Base-by-base conservation (phyloP, 2,329 filamentous ascomycete species). In the Aureobasidium lini region DNA sequence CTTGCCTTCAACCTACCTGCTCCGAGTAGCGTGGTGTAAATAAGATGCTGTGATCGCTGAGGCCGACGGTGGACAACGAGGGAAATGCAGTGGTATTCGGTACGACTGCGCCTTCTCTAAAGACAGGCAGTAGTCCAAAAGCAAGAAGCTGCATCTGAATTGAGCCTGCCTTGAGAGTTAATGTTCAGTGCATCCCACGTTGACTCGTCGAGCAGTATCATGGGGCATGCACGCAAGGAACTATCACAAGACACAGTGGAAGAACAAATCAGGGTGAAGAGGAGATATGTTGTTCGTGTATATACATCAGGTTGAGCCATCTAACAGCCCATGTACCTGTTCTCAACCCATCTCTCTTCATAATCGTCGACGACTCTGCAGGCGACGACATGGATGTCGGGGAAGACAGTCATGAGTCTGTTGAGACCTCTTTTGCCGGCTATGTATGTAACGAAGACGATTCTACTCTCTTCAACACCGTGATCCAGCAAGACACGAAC, bases 401-500 rank as follows among this genome's bases (percentile, higher is more conserved):
- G 91, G 68, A 94, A 99, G 3, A 96, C 94, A 60, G 87, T 90
- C 62, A 90, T 88, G 67, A 99, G 76, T 63, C 94, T 81, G 69
- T 94, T 90, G 62, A 97, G 72, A 0, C 92, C 94, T 66, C 89
- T 84, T 64, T 85, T 85, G 8, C 93, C 93, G 3, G 92, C 93
- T 64, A 90, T 88, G 70, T 95, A 96, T 3, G 93, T 96, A 40
- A 95, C 92, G 71, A 97, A 87, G 36, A 96, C 89, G 64, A 99
- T 96, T 64, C 81, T 86, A 47, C 90, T 83, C 69, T 94, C 86
- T 6, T 84, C 77, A 6, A 97, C 92, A 10, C 94, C 94, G 69
- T 97, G 92, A 71, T 99, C 94, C 15, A 96, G 85, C 57, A 99
- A 77, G n/a, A 97, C 90, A 69, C 94, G 88, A 43, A 97, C 92